A percentile compares a stretch with the other conserved stretches of the same genome.
Conservation (phyloP, 2,329 filamentous ascomycete species). For the Fusarium brevicatenulatum region DNA sequence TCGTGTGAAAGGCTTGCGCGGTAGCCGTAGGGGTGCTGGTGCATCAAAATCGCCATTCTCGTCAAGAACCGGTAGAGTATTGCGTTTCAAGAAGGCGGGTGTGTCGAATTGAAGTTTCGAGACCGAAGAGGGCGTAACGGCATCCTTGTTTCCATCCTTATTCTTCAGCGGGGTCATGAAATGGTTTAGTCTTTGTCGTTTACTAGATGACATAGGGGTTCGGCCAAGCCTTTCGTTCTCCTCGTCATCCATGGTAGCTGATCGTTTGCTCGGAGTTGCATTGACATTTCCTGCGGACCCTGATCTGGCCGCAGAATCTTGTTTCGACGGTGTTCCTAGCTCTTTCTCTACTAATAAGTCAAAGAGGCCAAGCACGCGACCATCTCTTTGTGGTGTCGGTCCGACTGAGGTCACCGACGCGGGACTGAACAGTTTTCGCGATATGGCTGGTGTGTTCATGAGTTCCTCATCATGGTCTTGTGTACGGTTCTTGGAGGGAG, state of each 20-base stretch:
- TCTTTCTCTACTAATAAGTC: constrained; percentile 70
- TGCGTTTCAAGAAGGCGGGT: constrained; percentile 72
- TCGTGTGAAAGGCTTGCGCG: constrained; percentile 70
- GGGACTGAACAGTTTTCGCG: constrained; percentile 70
- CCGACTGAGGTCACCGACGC: constrained; percentile 71
- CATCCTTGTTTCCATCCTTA: constrained; percentile 51
- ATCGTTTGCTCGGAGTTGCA: constrained; percentile 61
- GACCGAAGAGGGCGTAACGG: constrained; percentile 60
- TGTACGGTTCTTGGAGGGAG: constrained; percentile 55
- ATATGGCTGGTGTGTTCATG: constrained; percentile 65
- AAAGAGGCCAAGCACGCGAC: constrained; percentile 80
- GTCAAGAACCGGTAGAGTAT: constrained; percentile 61
- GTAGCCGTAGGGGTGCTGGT: constrained; percentile 62
- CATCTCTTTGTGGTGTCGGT: constrained; percentile 83
- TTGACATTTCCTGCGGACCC: constrained; percentile 31
- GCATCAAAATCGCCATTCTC: constrained; percentile 65
- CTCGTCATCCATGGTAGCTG: constrained; percentile 44
- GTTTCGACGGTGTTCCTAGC: constrained; percentile 61
- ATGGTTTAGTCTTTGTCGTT: constrained; percentile 68
- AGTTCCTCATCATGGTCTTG: constrained; percentile 53
- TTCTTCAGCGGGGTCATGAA: constrained; percentile 74
- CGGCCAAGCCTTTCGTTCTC: constrained; percentile 51
- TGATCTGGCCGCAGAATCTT: constrained; percentile 39
- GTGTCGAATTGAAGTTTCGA: constrained; percentile 72
- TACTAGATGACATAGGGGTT: constrained; percentile 67